Percentiles rank a stretch among this genome's conserved stretches.
Evolutionary conservation across 352 stramenopile genomes (phyloP).

Genomic region (Saprolegnia parasitica): DNA sequence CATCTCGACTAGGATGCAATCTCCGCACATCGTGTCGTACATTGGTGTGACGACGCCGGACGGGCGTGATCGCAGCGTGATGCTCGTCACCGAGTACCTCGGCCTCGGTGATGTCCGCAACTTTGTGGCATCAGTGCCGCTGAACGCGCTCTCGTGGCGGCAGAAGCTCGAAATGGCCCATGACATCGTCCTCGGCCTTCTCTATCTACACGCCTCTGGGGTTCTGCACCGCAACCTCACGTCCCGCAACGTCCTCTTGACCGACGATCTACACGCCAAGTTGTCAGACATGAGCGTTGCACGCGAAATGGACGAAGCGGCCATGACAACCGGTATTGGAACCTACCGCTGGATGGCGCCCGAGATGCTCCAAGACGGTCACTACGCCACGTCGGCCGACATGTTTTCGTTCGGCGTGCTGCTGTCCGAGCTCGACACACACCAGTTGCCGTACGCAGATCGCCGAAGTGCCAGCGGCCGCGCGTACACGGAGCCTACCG

Average conservation of each 20-base stretch:
- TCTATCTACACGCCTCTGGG: background rate
- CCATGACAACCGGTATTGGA: constrained; percentile 60
- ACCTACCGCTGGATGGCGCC: constrained; percentile 54
- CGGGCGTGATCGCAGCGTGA: background rate
- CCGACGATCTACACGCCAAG: constrained; percentile 51
- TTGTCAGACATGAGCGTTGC: constrained; percentile 68
- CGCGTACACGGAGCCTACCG: constrained; percentile 11
- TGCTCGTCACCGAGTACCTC: constrained; percentile 10
- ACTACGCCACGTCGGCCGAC: constrained; percentile 51
- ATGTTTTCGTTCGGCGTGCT: constrained; percentile 69
- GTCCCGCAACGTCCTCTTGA: constrained; percentile 57
- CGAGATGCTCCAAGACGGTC: constrained; percentile 52
- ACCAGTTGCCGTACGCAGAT: constrained; percentile 24
- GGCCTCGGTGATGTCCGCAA: constrained; percentile 1
- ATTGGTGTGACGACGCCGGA: background rate
- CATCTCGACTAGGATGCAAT: too few species aligned
- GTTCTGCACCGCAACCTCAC: background rate
- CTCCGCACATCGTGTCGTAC: background rate
- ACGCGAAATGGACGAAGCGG: constrained; percentile 50
- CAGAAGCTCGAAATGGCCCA: constrained; percentile 5
- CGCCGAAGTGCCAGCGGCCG: background rate
- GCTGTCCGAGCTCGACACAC: constrained; percentile 62
- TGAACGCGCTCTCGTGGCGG: background rate
- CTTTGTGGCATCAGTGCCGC: background rate
- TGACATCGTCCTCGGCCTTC: background rate